Conservation (phyloP, 2,329 filamentous ascomycete genomes). For the Raffaelea arxii region DNA sequence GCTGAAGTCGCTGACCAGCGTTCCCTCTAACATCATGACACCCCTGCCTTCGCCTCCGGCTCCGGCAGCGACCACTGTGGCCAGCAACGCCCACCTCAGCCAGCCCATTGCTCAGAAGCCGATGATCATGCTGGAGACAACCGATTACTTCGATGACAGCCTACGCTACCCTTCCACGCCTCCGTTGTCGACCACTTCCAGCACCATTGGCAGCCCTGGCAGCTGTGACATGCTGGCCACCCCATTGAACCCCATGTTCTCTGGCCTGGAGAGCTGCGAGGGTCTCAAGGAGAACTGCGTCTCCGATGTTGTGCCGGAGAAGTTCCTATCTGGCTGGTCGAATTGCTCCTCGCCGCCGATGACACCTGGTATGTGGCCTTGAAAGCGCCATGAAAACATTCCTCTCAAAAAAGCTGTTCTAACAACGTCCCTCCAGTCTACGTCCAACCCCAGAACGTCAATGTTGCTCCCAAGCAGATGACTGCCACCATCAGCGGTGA, state of each 20-base stretch:
- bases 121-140: slow-evolving; percentile 68
- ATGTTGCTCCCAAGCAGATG: slow-evolving; percentile 36
- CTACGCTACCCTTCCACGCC: slow-evolving; percentile 78
- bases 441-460: slow-evolving; percentile 33
- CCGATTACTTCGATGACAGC: slow-evolving; percentile 50
- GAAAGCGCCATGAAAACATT: neutral
- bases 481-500: slow-evolving; percentile 46
- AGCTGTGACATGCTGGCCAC: slow-evolving; percentile 69
- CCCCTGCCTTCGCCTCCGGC: slow-evolving; percentile 6
- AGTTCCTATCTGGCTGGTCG: slow-evolving; percentile 66
- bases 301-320: slow-evolving; percentile 60
- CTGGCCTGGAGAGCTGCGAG: slow-evolving; percentile 57
- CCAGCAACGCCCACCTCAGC: slow-evolving; percentile 41
- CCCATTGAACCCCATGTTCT: slow-evolving; percentile 73
- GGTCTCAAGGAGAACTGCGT: slow-evolving; percentile 64
- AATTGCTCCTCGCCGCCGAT: slow-evolving; percentile 72
- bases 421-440: slow-evolving; percentile 29
- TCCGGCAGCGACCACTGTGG: slow-evolving; percentile 30
- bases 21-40: slow-evolving; percentile 15
- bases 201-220: slow-evolving; percentile 77
- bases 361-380: slow-evolving; percentile 68
- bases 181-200: slow-evolving; percentile 69
- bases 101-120: slow-evolving; percentile 68
- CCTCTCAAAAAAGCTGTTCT: neutral
- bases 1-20: slow-evolving; percentile 44